These are phyloP conservation scores for Massospora cicadina DNA, from an alignment of 371 early-diverging fungal species.

Conservation along the genomic window DNA sequence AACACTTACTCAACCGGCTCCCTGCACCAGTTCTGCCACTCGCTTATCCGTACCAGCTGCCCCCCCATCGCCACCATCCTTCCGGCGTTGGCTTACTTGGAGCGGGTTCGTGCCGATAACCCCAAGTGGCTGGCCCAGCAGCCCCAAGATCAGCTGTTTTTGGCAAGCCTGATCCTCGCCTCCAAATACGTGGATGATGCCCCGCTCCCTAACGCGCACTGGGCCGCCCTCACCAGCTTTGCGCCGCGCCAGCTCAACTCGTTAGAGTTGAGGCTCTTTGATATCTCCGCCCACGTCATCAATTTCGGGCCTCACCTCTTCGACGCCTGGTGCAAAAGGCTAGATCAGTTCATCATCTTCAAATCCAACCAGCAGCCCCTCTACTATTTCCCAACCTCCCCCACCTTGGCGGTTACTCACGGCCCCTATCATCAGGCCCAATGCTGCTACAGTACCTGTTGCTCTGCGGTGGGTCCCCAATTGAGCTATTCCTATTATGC, in stretches of 20 bases:
- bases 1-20: neutral
- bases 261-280: conserved; percentile 1
- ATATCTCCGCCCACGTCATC: neutral
- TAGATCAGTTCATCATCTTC: conserved; percentile 6
- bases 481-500: neutral
- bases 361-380: conserved; percentile 1
- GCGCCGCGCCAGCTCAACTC: neutral
- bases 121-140: neutral
- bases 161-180: neutral
- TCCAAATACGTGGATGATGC: conserved; percentile 6
- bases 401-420: neutral
- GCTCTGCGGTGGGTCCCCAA: neutral
- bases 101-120: neutral
- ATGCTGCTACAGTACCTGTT: neutral
- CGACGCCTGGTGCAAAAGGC: neutral
- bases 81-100: neutral
- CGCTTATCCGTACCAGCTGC: neutral
- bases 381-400: neutral
- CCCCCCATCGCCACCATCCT: neutral
- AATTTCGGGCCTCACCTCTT: neutral
- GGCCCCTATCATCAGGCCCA: neutral
- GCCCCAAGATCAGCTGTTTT: conserved; percentile 8
- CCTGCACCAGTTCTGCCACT: conserved; percentile 3
- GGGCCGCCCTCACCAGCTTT: neutral
- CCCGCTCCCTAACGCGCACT: neutral